phyloP scores from a whole-genome alignment of 139 green algal genomes.

The Nannochloris sp. region DNA sequence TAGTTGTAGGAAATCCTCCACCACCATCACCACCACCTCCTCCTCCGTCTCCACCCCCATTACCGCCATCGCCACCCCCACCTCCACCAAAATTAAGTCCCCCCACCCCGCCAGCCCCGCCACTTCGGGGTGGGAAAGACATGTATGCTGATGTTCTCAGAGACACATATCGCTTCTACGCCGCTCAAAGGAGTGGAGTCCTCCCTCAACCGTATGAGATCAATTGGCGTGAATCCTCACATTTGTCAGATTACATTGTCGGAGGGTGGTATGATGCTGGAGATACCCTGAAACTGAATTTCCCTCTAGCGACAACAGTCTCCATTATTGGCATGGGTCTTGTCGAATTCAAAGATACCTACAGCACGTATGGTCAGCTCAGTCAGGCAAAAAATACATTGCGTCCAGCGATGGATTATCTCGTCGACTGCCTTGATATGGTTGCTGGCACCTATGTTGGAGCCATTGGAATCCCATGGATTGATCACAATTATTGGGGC shows the following conservation, averaged over 20 bases:
- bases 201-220: conserved; percentile 2
- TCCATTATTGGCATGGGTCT: conserved; percentile 1
- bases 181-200: conserved; percentile 10
- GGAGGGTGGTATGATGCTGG: conserved; percentile 16
- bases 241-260: conserved; percentile 4
- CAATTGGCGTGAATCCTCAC: background rate
- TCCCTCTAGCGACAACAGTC: conserved; percentile 4
- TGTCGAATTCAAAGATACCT: conserved; percentile 5
- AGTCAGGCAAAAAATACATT: background rate
- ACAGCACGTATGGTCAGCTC: background rate
- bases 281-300: conserved; percentile 13
- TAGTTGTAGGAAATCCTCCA: background rate
- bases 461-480: conserved; percentile 1
- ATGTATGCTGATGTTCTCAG: conserved; percentile 6
- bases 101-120: background rate
- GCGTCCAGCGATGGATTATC: background rate
- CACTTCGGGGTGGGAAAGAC: background rate
- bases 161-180: conserved; percentile 8
- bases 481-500: conserved; percentile 12
- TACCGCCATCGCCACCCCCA: background rate
- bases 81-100: background rate
- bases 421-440: background rate
- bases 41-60: background rate
- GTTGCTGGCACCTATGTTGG: background rate
- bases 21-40: background rate